Percentiles rank a stretch among this genome's conserved stretches.
Evolutionary conservation across 805 yeast genomes (phyloP).

Genomic region (Ogataea kodamae): DNA sequence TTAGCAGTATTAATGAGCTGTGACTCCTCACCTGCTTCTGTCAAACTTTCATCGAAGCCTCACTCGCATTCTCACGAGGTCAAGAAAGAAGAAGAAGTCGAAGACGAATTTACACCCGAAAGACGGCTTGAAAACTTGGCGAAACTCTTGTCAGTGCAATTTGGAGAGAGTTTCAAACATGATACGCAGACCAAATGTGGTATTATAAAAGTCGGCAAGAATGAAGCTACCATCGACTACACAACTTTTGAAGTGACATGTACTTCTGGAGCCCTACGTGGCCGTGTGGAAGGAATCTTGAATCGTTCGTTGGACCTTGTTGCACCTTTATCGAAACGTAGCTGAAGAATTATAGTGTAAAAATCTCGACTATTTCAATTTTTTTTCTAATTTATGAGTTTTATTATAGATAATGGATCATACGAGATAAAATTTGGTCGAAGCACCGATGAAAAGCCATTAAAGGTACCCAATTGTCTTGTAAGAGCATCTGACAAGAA

Average conservation of each 20-base stretch:
- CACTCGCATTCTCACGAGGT: constrained; percentile 36
- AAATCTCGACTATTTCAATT: constrained; percentile 23
- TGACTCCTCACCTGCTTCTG: constrained; percentile 93
- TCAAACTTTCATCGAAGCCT: constrained; percentile 69
- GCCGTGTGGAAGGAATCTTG: constrained; percentile 78
- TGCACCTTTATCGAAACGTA: constrained; percentile 64
- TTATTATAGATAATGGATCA: constrained; percentile 89
- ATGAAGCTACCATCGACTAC: constrained; percentile 67
- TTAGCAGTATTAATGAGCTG: constrained; percentile 87
- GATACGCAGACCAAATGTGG: constrained; percentile 46
- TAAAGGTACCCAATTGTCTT: constrained; percentile 62
- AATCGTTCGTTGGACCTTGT: constrained; percentile 75
- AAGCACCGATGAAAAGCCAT: constrained; percentile 42
- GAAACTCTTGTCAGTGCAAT: constrained; percentile 72
- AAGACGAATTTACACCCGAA: constrained; percentile 24
- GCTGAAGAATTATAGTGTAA: constrained; percentile 15
- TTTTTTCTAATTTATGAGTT: constrained; percentile 18
- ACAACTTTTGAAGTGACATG: constrained; percentile 64
- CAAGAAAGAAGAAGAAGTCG: constrained; percentile 15
- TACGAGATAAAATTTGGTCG: constrained; percentile 70
- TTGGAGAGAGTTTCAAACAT: constrained; percentile 68
- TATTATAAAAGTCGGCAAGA: constrained; percentile 66
- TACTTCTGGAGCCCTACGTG: constrained; percentile 68
- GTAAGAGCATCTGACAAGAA: constrained; percentile 73
- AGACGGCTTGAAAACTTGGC: constrained; percentile 53